Percentiles rank a stretch among this genome's conserved stretches.
phyloP scores from a whole-genome alignment of 305 asterid species.

The Fraxinus nigra region DNA sequence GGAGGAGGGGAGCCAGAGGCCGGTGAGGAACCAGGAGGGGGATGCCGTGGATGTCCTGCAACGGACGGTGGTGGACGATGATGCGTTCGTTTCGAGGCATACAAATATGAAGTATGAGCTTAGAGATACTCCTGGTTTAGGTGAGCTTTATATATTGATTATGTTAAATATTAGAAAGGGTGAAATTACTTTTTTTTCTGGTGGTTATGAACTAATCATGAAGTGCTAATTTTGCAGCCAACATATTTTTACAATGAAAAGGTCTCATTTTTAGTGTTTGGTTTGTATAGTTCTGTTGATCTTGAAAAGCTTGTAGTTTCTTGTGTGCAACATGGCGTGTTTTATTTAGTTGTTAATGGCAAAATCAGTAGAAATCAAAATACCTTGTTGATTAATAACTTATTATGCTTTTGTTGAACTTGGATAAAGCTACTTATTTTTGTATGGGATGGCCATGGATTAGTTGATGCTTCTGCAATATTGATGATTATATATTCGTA shows the following conservation, averaged over 20 bases:
- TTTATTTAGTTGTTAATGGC: not conserved
- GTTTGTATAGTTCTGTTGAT: not conserved
- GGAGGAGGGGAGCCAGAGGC: slow-evolving; percentile 49
- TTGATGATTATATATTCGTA: not conserved
- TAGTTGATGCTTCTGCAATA: not conserved
- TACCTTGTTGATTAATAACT: not conserved
- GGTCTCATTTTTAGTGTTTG: not conserved
- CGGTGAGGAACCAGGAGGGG: slow-evolving; percentile 49
- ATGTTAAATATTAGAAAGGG: not conserved
- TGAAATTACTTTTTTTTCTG: not conserved
- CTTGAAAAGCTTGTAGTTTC: not conserved
- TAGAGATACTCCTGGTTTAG: slow-evolving; percentile 93
- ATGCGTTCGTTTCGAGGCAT: slow-evolving; percentile 60
- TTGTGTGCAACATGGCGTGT: not conserved
- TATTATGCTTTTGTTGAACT: not conserved
- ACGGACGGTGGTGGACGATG: slow-evolving; percentile 69
- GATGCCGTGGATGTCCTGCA: slow-evolving; percentile 47
- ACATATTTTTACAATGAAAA: not conserved
- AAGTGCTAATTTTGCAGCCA: not conserved
- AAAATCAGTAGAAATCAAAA: not conserved
- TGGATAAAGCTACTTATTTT: not conserved
- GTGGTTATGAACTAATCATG: not conserved
- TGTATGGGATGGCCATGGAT: slow-evolving; percentile 6
- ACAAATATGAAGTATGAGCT: slow-evolving; percentile 93
- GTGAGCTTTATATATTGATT: slow-evolving; percentile 39